Evolutionary conservation across 202 grass and related monocot genomes (phyloP), one percentile per base, ranked within the genome.

Genomic region (Saccharum hybrid): DNA sequence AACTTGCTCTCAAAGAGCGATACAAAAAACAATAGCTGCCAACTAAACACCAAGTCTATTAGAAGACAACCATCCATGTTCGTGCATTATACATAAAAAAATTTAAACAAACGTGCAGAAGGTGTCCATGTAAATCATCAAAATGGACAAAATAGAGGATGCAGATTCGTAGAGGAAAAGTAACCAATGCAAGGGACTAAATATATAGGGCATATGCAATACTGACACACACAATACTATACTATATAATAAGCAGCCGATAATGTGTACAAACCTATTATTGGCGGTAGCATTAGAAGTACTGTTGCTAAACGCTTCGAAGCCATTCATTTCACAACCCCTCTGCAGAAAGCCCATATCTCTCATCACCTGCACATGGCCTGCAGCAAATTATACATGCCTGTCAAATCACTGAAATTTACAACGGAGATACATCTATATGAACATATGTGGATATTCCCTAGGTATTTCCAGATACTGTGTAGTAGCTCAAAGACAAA

Each of bases 261-360:
- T 19, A 1, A 62, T 40, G 71, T 76, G 62, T 22, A n/a, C 88
- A 66, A 84, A 90, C 88, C 88, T 90, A 72, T 45, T 26, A 81
- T 51, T 88, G 51, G 64, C 8, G 30, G 66, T 49, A 49, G 68
- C 42, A 72, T 38, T 65, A 37, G 72, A 75, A 77, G 59, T 72
- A 18, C 34, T 61, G 71, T 61, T 69, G 56, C 26, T 75, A 57
- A 84, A 77, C 66, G 63, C 46, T 48, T 84, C 76, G 66, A 84
- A 87, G 30, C 57, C 64, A 72, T 87, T 67, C 30, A 84, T 1
- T 83, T 71, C 76, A 71, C 43, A 61, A 48, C 56, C 86, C 66
- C 71, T 87, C 65, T 77, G 64, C 38, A 87, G 76, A 76, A 90
- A 90, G 57, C 85, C 59, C 81, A 87, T 90, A 33, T 87, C 81